phyloP scores from a whole-genome alignment of 257 asterid species.

The Scutellaria barbata region DNA sequence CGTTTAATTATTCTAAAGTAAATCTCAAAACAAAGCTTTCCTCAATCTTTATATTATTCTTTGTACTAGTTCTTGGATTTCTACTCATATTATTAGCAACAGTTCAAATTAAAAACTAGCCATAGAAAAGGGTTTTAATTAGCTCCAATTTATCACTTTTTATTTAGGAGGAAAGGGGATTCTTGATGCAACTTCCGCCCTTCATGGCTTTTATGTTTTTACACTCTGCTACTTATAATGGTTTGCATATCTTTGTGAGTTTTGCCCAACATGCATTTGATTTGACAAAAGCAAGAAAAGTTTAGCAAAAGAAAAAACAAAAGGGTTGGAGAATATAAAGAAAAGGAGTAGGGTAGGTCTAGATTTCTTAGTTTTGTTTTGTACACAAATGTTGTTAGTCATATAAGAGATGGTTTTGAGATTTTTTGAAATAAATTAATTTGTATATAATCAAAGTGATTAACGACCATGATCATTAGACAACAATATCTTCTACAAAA shows the following conservation, averaged over 20 bases:
- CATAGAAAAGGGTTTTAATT: conserved; percentile 41
- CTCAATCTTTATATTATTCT: conserved; percentile 46
- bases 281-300: conserved; percentile 27
- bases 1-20: conserved; percentile 41
- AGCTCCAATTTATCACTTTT: conserved; percentile 44
- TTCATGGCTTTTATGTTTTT: conserved; percentile 39
- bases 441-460: no score
- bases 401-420: no score
- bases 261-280: conserved; percentile 34
- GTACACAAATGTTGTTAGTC: not conserved
- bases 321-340: conserved; percentile 6
- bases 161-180: conserved; percentile 45
- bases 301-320: conserved; percentile 19
- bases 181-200: conserved; percentile 49
- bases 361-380: not conserved
- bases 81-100: not conserved
- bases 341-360: not conserved
- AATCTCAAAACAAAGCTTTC: conserved; percentile 39
- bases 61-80: conserved; percentile 36
- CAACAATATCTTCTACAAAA: not conserved
- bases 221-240: conserved; percentile 24
- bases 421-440: no score
- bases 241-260: conserved; percentile 26
- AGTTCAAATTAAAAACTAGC: conserved; percentile 38
- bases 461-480: no score